Evolutionary conservation across 2,329 filamentous ascomycete species (phyloP).

Genomic region (Raffaelea albimanens): DNA sequence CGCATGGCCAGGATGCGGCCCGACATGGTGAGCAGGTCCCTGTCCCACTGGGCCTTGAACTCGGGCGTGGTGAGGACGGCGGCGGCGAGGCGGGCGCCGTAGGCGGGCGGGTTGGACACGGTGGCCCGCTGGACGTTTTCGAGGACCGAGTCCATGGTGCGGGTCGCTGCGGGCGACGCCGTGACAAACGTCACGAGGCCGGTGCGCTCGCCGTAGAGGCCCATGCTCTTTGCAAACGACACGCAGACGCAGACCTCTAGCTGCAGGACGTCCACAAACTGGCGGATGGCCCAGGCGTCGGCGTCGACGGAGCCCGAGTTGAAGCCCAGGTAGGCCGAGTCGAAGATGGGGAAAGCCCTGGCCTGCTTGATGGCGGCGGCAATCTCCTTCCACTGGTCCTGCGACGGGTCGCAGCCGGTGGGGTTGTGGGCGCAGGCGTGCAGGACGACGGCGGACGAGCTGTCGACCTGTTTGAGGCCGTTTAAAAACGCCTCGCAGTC

Average conservation of each 20-base stretch:
- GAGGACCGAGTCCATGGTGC: slow-evolving; percentile 70
- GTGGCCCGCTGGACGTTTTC: slow-evolving; percentile 91
- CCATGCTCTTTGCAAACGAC: slow-evolving; percentile 96
- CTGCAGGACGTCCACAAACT: slow-evolving; percentile 76
- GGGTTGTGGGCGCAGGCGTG: slow-evolving; percentile 98
- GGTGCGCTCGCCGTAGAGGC: slow-evolving; percentile 89
- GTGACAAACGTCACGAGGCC: slow-evolving; percentile 93
- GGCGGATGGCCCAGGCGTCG: slow-evolving; percentile 81
- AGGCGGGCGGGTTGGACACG: slow-evolving; percentile 91
- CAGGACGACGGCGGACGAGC: slow-evolving; percentile 51
- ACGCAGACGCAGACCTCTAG: slow-evolving; percentile 83
- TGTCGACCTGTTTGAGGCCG: slow-evolving; percentile 4
- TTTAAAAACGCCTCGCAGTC: slow-evolving; percentile 87
- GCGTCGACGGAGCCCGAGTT: slow-evolving; percentile 76
- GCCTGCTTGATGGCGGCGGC: slow-evolving; percentile 59
- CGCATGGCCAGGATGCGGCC: slow-evolving; percentile 92
- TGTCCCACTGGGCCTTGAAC: slow-evolving; percentile 84
- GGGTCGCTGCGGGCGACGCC: slow-evolving; percentile 41
- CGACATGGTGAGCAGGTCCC: slow-evolving; percentile 84
- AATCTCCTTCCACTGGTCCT: slow-evolving; percentile 89
- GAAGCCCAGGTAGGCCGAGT: slow-evolving; percentile 95
- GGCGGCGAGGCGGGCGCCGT: slow-evolving; percentile 80
- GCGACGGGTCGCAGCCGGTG: slow-evolving; percentile 87
- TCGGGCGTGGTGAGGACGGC: slow-evolving; percentile 69
- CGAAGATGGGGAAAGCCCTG: slow-evolving; percentile 95